Percentiles rank a stretch among this genome's conserved stretches.
phyloP scores from a whole-genome alignment of 192 early-diverging fungal species.

The Backusella tarrabulga region DNA sequence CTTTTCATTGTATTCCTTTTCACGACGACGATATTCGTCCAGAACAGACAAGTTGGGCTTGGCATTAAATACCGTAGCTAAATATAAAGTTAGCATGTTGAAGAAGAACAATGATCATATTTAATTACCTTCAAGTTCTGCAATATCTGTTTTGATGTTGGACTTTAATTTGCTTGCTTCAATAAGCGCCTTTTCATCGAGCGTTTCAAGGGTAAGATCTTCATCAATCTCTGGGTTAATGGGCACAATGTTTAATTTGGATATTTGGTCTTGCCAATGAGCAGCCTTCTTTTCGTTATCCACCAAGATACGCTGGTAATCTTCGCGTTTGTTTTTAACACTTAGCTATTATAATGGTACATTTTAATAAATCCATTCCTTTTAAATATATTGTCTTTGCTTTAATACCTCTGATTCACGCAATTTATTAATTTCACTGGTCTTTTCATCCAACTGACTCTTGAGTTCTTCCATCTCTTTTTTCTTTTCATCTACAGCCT shows the following conservation, averaged over 20 bases:
- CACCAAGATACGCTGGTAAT: slow-evolving; percentile 53
- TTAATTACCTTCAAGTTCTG: slow-evolving; percentile 62
- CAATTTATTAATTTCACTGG: slow-evolving; percentile 61
- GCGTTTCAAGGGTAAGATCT: slow-evolving; percentile 49
- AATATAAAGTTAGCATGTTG: background rate
- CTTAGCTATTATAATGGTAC: slow-evolving; percentile 24
- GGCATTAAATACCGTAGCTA: slow-evolving; percentile 42
- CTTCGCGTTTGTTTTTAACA: slow-evolving; percentile 67
- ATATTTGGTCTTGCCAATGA: slow-evolving; percentile 49
- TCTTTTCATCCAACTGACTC: slow-evolving; percentile 64
- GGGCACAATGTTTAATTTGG: slow-evolving; percentile 55
- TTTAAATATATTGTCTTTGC: background rate
- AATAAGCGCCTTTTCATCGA: slow-evolving; percentile 61
- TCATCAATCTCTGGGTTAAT: slow-evolving; percentile 43
- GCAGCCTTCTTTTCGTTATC: slow-evolving; percentile 60
- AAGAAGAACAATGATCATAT: background rate
- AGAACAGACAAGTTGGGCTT: slow-evolving; percentile 88
- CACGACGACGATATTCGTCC: slow-evolving; percentile 80
- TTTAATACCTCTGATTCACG: slow-evolving; percentile 60
- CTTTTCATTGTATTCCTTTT: slow-evolving; percentile 69
- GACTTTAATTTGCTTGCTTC: slow-evolving; percentile 55
- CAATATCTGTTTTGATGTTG: slow-evolving; percentile 68
- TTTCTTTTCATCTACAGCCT: slow-evolving; percentile 67
- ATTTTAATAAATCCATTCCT: background rate
- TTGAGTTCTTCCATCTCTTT: slow-evolving; percentile 66